phyloP scores from a whole-genome alignment of 2,329 filamentous ascomycete species.

The Penicillium hesseltinei region DNA sequence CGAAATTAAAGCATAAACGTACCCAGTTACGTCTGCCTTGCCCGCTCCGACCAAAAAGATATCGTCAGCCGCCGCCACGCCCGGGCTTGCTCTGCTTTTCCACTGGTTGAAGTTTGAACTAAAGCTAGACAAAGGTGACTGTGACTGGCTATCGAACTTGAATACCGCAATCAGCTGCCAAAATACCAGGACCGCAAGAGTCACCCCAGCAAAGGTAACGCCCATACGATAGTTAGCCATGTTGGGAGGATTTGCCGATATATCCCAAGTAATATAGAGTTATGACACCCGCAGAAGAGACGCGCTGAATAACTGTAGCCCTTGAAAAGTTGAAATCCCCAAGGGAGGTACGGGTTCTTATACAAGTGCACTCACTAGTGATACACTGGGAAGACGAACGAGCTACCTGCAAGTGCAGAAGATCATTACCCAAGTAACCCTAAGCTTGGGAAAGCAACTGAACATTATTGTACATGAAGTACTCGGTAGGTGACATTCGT shows the following conservation, averaged over 20 bases:
- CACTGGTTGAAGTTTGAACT: conserved; percentile 22
- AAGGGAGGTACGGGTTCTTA: conserved; percentile 7
- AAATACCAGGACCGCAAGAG: conserved; percentile 30
- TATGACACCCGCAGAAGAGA: conserved; percentile 6
- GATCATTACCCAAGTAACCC: conserved; percentile 9
- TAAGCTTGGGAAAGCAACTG: conserved; percentile 4
- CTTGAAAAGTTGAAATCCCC: neutral
- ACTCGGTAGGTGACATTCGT: conserved; percentile 13
- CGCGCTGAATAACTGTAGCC: neutral
- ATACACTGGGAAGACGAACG: neutral
- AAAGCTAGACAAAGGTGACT: conserved; percentile 16
- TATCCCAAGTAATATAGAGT: neutral
- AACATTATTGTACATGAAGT: neutral
- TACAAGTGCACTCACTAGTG: neutral
- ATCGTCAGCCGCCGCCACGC: conserved; percentile 33
- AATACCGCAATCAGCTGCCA: conserved; percentile 32
- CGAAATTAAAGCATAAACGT: conserved; percentile 16
- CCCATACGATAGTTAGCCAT: conserved; percentile 33
- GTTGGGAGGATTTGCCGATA: conserved; percentile 1
- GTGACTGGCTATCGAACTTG: conserved; percentile 16
- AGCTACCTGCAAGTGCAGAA: conserved; percentile 2
- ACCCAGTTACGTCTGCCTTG: conserved; percentile 72
- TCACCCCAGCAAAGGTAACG: conserved; percentile 25
- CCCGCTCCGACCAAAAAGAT: conserved; percentile 66
- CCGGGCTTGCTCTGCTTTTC: conserved; percentile 26